Percentiles rank a stretch among this genome's conserved stretches.
phyloP scores from a whole-genome alignment of 2,329 filamentous ascomycete species.

The Lecanicillium sp. region DNA sequence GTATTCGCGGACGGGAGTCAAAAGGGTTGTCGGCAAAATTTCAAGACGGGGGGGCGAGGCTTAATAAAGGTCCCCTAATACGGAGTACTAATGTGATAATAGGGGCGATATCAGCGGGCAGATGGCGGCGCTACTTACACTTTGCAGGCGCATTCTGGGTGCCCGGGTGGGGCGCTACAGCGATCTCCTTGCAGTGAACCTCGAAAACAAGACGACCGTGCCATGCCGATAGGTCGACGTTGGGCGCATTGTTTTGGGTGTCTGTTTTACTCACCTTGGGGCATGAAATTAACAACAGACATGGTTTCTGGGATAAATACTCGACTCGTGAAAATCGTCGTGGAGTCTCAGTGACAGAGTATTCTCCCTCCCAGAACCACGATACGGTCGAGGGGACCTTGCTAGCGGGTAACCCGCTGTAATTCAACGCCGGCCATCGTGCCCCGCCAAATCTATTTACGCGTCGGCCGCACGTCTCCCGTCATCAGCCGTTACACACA shows the following conservation, averaged over 20 bases:
- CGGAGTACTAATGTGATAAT: too few species aligned
- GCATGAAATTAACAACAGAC: too few species aligned
- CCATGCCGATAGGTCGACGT: too few species aligned
- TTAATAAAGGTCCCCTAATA: too few species aligned
- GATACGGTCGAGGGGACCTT: neutral
- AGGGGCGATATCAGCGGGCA: conserved; percentile 5
- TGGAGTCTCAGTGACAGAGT: too few species aligned
- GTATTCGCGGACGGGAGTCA: conserved; percentile 3
- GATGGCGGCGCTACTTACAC: neutral
- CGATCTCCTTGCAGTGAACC: neutral
- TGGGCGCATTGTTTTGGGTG: too few species aligned
- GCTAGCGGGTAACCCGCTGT: neutral
- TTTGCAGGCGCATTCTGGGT: neutral
- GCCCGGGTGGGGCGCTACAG: neutral
- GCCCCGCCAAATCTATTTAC: conserved; percentile 9
- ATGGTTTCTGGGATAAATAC: too few species aligned
- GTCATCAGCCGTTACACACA: too few species aligned
- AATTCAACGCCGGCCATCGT: neutral
- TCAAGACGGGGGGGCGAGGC: conserved; percentile 1
- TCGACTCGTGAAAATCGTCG: too few species aligned
- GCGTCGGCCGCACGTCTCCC: neutral
- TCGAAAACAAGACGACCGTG: neutral
- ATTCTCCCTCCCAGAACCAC: too few species aligned
- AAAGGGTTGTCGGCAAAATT: neutral
- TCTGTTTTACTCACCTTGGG: too few species aligned